Evolutionary conservation across 805 yeast genomes (phyloP).

Genomic region (Saturnispora saitoi): DNA sequence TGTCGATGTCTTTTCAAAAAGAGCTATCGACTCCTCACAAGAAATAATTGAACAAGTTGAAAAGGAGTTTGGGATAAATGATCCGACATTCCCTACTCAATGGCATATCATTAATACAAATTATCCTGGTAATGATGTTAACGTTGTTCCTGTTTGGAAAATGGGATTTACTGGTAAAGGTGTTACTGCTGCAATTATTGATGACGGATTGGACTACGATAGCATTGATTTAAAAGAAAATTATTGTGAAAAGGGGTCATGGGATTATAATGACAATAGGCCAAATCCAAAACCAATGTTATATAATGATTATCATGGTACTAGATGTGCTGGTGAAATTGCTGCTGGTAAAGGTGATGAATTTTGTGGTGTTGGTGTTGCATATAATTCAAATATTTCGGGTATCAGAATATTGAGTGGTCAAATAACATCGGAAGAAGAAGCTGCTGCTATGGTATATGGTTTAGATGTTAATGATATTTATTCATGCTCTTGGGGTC

Average conservation of each 20-base stretch:
- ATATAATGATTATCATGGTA: conserved; percentile 85
- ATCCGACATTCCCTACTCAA: conserved; percentile 76
- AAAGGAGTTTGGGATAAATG: conserved; percentile 53
- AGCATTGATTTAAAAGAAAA: conserved; percentile 63
- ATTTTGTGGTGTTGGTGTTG: conserved; percentile 96
- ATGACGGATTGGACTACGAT: conserved; percentile 87
- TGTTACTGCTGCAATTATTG: conserved; percentile 79
- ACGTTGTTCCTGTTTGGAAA: conserved; percentile 79
- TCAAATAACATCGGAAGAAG: conserved; percentile 72
- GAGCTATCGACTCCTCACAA: conserved; percentile 45
- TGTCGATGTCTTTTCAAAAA: too few species aligned
- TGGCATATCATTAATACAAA: conserved; percentile 85
- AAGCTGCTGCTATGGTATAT: conserved; percentile 80
- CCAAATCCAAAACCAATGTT: conserved; percentile 74
- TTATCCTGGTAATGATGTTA: conserved; percentile 76
- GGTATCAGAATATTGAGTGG: conserved; percentile 88
- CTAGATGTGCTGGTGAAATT: conserved; percentile 96
- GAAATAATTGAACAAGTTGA: conserved; percentile 38
- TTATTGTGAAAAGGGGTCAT: conserved; percentile 73
- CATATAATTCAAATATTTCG: conserved; percentile 74
- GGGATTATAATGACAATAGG: conserved; percentile 81
- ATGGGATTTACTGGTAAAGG: conserved; percentile 75
- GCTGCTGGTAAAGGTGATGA: conserved; percentile 78
- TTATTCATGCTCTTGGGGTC: conserved; percentile 98
- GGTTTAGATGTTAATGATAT: conserved; percentile 81